Conservation (phyloP, 2,329 filamentous ascomycete species). For the Exophiala sideris region DNA sequence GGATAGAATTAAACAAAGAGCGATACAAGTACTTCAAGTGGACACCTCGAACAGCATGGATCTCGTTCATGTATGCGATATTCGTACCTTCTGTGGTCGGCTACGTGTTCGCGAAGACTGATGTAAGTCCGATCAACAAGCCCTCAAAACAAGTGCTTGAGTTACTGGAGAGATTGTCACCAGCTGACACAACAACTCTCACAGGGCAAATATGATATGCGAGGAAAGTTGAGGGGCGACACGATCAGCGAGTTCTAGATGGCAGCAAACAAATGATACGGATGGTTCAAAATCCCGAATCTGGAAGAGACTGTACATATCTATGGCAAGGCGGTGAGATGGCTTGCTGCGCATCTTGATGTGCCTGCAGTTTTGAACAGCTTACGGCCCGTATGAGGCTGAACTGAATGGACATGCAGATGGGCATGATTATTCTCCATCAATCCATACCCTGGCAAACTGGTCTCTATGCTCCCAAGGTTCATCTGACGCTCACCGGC, state of each 20-base stretch:
- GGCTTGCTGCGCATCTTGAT: not conserved
- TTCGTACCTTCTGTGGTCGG: slow-evolving; percentile 69
- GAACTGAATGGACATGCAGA: no score
- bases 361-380: no score
- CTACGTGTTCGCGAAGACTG: slow-evolving; percentile 72
- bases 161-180: not conserved
- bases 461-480: no score
- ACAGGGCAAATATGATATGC: slow-evolving; percentile 80
- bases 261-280: not conserved
- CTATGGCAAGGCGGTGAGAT: no score
- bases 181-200: slow-evolving; percentile 24
- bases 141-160: not conserved
- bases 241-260: slow-evolving; percentile 71
- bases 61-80: slow-evolving; percentile 73
- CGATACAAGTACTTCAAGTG: slow-evolving; percentile 95
- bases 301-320: slow-evolving; percentile 16
- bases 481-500: no score
- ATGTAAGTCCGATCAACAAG: slow-evolving; percentile 63
- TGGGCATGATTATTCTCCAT: no score
- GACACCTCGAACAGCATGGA: slow-evolving; percentile 75
- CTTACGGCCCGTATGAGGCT: not conserved
- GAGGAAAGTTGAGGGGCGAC: slow-evolving; percentile 86
- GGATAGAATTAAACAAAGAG: slow-evolving; percentile 60
- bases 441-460: no score
- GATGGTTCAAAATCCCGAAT: not conserved